Evolutionary conservation across 2,329 filamentous ascomycete genomes (phyloP).

Genomic region (Botrytis fabae): DNA sequence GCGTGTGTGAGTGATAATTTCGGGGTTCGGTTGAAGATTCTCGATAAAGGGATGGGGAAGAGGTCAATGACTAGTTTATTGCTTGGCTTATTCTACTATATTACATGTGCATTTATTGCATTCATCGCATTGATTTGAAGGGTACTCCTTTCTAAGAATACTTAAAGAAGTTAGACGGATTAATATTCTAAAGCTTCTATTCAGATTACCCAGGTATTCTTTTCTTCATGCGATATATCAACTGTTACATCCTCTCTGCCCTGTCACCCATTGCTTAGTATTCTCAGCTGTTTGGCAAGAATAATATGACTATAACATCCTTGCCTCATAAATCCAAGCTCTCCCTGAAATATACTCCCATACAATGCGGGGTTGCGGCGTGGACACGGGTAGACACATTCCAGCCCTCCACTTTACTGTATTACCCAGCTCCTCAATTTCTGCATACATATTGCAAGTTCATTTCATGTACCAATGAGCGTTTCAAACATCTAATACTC

Average conservation of each 20-base stretch:
- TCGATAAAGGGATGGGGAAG: neutral
- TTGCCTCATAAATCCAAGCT: neutral
- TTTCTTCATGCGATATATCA: neutral
- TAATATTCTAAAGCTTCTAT: neutral
- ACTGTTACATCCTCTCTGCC: neutral
- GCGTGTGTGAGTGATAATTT: neutral
- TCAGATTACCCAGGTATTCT: neutral
- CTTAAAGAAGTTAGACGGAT: neutral
- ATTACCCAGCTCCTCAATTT: neutral
- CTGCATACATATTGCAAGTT: neutral
- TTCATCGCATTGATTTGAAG: neutral
- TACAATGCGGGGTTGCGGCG: constrained; percentile 5
- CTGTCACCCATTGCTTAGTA: neutral
- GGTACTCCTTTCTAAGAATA: neutral
- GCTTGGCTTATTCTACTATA: neutral
- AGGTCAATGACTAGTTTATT: neutral
- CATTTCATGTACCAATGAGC: neutral
- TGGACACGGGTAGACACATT: constrained; percentile 9
- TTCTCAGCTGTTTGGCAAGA: neutral
- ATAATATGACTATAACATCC: neutral
- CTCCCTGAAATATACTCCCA: neutral
- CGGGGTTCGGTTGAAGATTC: neutral
- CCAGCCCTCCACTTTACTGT: neutral
- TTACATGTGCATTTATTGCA: neutral
- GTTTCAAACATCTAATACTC: neutral